Percentiles rank a stretch among this genome's conserved stretches.
phyloP scores from a whole-genome alignment of 176 grass and related monocot genomes.

The Dendrocalamus sinicus region DNA sequence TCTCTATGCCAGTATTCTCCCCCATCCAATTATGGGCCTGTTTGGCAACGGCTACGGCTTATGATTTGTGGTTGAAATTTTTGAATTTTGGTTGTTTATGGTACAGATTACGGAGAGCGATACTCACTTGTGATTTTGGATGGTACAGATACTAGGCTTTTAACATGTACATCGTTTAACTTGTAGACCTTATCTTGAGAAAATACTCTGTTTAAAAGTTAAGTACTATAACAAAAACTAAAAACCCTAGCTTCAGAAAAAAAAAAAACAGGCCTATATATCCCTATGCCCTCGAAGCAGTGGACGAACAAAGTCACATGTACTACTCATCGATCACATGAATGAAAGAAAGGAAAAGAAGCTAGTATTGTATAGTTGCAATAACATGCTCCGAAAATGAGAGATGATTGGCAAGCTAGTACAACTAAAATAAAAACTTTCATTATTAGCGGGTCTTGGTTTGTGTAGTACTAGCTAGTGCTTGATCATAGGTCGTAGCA shows the following conservation, averaged over 20 bases:
- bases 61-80: too few species aligned
- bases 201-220: too few species aligned
- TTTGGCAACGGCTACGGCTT: too few species aligned
- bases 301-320: background rate
- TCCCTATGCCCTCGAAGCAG: background rate
- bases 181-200: too few species aligned
- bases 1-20: background rate
- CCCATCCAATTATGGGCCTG: background rate
- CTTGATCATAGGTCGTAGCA: background rate
- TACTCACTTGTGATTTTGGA: too few species aligned
- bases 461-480: background rate
- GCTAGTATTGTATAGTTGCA: background rate
- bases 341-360: background rate
- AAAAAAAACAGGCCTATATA: too few species aligned
- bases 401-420: conserved; percentile 2
- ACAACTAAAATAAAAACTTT: conserved; percentile 6
- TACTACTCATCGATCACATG: background rate
- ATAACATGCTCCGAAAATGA: background rate
- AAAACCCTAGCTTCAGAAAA: too few species aligned
- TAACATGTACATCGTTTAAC: too few species aligned
- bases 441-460: background rate
- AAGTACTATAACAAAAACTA: too few species aligned
- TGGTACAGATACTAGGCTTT: too few species aligned
- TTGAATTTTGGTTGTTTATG: too few species aligned
- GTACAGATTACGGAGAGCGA: too few species aligned